These are phyloP conservation scores for Oenanthe javanica DNA, from an alignment of 140 eudicot species.

Conservation along the genomic window DNA sequence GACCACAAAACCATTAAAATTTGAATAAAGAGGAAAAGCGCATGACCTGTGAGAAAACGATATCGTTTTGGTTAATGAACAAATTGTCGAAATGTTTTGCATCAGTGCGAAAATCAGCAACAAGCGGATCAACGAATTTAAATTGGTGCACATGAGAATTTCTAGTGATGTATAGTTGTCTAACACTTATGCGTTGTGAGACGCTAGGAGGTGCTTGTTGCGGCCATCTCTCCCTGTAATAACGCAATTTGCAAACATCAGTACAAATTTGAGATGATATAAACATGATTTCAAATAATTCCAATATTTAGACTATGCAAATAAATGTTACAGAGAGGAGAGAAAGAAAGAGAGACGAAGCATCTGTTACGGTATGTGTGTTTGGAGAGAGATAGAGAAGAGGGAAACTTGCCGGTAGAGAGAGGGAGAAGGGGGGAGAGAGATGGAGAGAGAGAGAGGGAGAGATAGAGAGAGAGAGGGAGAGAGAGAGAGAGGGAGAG, in stretches of 20 bases:
- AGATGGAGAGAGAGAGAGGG: background rate
- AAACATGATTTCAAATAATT: background rate
- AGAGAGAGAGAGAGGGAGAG: slow-evolving; percentile 24
- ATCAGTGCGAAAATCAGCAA: slow-evolving; percentile 11
- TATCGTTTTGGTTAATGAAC: slow-evolving; percentile 27
- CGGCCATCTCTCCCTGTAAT: slow-evolving; percentile 75
- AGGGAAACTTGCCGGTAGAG: too few species aligned
- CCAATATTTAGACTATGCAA: background rate
- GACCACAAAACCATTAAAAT: background rate
- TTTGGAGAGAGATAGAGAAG: background rate
- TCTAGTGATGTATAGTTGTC: slow-evolving; percentile 56
- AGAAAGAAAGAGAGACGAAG: too few species aligned
- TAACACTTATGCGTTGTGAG: slow-evolving; percentile 29
- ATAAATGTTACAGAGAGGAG: background rate
- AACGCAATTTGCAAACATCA: too few species aligned
- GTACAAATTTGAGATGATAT: background rate
- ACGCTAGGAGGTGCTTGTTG: slow-evolving; percentile 21
- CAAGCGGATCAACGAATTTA: slow-evolving; percentile 50
- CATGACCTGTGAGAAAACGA: slow-evolving; percentile 57
- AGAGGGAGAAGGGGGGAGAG: background rate
- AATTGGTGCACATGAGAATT: slow-evolving; percentile 45
- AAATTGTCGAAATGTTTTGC: slow-evolving; percentile 38
- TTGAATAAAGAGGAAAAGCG: background rate
- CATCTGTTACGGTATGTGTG: too few species aligned
- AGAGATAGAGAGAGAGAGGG: too few species aligned